Base-by-base conservation (phyloP, 2,329 filamentous ascomycete species). In the Nothophaeocryptopus gaeumannii region DNA sequence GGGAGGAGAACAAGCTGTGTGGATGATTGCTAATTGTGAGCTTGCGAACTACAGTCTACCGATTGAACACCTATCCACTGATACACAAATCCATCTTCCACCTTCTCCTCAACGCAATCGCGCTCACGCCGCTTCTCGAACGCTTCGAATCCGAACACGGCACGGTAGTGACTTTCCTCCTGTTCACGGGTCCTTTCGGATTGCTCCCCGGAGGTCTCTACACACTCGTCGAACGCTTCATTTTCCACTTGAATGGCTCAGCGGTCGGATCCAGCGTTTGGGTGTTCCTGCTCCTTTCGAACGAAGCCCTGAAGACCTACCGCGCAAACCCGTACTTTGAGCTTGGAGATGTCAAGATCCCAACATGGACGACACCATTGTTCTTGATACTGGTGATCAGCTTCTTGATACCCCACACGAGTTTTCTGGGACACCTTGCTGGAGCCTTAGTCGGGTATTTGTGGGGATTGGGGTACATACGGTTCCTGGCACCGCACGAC, bases 71-170 rank as follows among this genome's bases (percentile, higher is more conserved):
- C 0, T 99, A 89, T 66, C 89, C 91, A 1, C 76, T 99, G 49
- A 83, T 96, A 53, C 93, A 99, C 67, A 70, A 83, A 38, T 86
- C 86, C 62, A 79, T 95, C 67, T 75, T 96, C 61, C 93, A 97
- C 70, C 79, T 85, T 54, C 64, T 91, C 45, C 74, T 95, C 65
- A 96, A 97, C 70, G 69, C 89, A 16, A 45, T 95, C 56, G 88
- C 89, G 15, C 70, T 97, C 55, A 84, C 85, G 34, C 93, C 93
- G n/a, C 76, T 99, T 44, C 74, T 99, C 68, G 92, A 96, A 71
- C 82, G 91, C 54, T 99, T 97, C 70, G 93, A 99, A 74, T 81
- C 82, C 55, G 92, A 96, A 69, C 84, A 95, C 70, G 93, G 93
- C 45, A 97, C 92, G 7, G 75, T 97, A 64, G 89, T 89, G 20